Conservation (phyloP, 2,329 filamentous ascomycete genomes). For the Penicillium crustosum region DNA sequence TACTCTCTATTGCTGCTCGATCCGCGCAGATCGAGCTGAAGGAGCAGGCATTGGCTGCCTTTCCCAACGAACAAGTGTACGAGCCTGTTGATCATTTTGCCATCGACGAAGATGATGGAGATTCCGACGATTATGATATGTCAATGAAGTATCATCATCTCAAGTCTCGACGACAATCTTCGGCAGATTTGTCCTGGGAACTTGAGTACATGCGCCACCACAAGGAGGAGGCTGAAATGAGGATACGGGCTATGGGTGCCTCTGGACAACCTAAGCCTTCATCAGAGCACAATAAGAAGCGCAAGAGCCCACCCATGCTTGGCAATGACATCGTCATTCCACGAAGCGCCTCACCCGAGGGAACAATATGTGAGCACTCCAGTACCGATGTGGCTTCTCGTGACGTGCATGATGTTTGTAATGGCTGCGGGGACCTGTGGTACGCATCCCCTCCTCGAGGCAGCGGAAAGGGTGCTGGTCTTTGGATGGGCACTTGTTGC, state of each 20-base stretch:
- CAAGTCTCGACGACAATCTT: conserved; percentile 45
- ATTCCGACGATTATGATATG: conserved; percentile 31
- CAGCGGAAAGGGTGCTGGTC: conserved; percentile 39
- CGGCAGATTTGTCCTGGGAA: conserved; percentile 63
- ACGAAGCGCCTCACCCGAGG: conserved; percentile 76
- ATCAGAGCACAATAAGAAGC: conserved; percentile 57
- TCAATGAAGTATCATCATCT: conserved; percentile 28
- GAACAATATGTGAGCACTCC: conserved; percentile 78
- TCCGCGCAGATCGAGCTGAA: conserved; percentile 78
- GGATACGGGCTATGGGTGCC: conserved; percentile 36
- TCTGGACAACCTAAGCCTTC: conserved; percentile 30
- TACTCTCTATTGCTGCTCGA: conserved; percentile 75
- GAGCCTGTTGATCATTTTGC: conserved; percentile 51
- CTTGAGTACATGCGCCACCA: conserved; percentile 78
- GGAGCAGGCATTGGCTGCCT: conserved; percentile 57
- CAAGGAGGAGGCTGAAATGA: conserved; percentile 62
- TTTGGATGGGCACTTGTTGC: conserved; percentile 45
- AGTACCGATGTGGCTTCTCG: conserved; percentile 57
- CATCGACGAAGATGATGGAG: conserved; percentile 43
- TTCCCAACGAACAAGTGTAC: conserved; percentile 50
- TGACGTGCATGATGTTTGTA: conserved; percentile 51
- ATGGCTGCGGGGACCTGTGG: conserved; percentile 68
- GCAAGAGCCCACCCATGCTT: conserved; percentile 78
- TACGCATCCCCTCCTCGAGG: conserved; percentile 63
- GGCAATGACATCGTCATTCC: conserved; percentile 79